A percentile compares a stretch with the other conserved stretches of the same genome.
These are phyloP conservation scores for Mycena olivaceomarginata DNA, from an alignment of 768 basidiomycete species.

Conservation along the genomic window DNA sequence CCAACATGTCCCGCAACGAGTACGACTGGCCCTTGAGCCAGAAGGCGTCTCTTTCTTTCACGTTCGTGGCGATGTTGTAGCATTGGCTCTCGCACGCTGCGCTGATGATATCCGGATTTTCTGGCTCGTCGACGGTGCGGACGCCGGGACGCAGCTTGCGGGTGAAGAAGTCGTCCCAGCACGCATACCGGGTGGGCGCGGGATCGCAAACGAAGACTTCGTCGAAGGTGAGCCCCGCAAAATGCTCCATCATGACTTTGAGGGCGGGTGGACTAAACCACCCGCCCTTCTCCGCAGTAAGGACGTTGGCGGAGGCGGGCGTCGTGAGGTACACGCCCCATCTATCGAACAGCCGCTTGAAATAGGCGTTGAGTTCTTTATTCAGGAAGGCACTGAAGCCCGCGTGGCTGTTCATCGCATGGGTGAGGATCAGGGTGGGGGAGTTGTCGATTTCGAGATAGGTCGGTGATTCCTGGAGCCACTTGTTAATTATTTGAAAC, in stretches of 20 bases:
- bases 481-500: not conserved
- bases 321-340: slow-evolving; percentile 13
- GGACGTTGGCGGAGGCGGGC: slow-evolving; percentile 10
- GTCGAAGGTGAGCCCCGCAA: slow-evolving; percentile 29
- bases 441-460: not conserved
- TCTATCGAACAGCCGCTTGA: not conserved
- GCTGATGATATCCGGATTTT: slow-evolving; percentile 54
- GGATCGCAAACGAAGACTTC: slow-evolving; percentile 50
- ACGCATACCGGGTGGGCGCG: slow-evolving; percentile 54
- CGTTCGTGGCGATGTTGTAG: slow-evolving; percentile 56
- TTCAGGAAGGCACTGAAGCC: slow-evolving; percentile 10
- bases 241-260: not conserved
- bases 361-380: not conserved
- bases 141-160: slow-evolving; percentile 55
- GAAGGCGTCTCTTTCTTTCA: slow-evolving; percentile 62
- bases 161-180: slow-evolving; percentile 68
- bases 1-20: slow-evolving; percentile 68
- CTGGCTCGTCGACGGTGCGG: slow-evolving; percentile 56
- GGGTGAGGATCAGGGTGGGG: not conserved
- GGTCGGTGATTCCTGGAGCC: not conserved
- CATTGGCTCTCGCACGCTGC: slow-evolving; percentile 67
- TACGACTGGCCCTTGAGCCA: slow-evolving; percentile 72
- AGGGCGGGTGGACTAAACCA: slow-evolving; percentile 15
- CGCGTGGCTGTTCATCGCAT: slow-evolving; percentile 14
- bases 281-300: not conserved